Evolutionary conservation across 768 basidiomycete species (phyloP).

Genomic region (Mycena indigotica): DNA sequence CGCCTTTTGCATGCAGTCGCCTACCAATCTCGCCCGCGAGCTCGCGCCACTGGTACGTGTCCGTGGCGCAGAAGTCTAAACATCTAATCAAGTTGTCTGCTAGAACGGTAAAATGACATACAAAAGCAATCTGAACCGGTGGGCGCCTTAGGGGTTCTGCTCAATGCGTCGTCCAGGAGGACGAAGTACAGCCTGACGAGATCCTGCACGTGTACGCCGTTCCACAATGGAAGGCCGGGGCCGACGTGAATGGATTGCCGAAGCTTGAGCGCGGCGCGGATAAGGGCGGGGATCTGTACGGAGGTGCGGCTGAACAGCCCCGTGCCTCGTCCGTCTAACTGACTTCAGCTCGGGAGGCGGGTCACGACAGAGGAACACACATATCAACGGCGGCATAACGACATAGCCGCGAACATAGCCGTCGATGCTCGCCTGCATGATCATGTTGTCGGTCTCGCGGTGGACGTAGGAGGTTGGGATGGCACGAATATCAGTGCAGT

Average conservation of each 20-base stretch:
- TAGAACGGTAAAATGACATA: not conserved
- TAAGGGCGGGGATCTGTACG: slow-evolving; percentile 23
- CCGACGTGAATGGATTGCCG: slow-evolving; percentile 17
- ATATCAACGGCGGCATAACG: slow-evolving; percentile 22
- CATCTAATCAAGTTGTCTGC: not conserved
- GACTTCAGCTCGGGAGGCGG: not conserved
- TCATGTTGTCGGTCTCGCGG: slow-evolving; percentile 16
- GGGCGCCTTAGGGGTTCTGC: slow-evolving; percentile 12
- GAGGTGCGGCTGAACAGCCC: slow-evolving; percentile 23
- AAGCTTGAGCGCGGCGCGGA: slow-evolving; percentile 19
- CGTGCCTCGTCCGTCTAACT: slow-evolving; percentile 20
- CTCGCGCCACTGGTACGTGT: slow-evolving; percentile 18
- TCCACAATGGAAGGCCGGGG: slow-evolving; percentile 20
- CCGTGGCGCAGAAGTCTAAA: slow-evolving; percentile 21
- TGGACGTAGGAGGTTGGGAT: slow-evolving; percentile 22
- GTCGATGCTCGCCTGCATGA: slow-evolving; percentile 16
- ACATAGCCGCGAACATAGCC: slow-evolving; percentile 20
- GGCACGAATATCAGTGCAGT: slow-evolving; percentile 21
- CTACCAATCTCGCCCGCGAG: slow-evolving; percentile 16
- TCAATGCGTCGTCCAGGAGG: slow-evolving; percentile 32
- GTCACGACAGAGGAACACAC: not conserved
- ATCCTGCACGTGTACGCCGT: slow-evolving; percentile 21
- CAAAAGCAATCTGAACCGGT: slow-evolving; percentile 22
- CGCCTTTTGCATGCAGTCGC: slow-evolving; percentile 15
- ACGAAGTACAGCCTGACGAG: slow-evolving; percentile 28